Percentiles rank a stretch among this genome's conserved stretches.
These are phyloP conservation scores for Thymus quinquecostatus DNA, from an alignment of 257 asterid species.

Conservation along the genomic window DNA sequence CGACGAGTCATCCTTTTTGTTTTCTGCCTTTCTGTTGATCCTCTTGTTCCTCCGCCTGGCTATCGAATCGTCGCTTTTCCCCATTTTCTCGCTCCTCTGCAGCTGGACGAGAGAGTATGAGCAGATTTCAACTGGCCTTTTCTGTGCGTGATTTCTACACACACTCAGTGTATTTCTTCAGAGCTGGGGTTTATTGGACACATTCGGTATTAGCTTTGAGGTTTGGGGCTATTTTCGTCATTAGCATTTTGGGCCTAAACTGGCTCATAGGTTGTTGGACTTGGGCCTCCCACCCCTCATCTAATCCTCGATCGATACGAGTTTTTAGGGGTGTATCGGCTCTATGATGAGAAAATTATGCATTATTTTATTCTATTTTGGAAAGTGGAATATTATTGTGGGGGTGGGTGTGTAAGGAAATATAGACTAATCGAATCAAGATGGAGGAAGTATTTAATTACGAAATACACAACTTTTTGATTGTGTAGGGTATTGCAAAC, in stretches of 20 bases:
- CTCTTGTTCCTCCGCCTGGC: constrained; percentile 46
- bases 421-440: too few relatives aligned
- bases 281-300: constrained; percentile 5
- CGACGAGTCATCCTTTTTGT: constrained; percentile 40
- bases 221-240: constrained; percentile 28
- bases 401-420: too few relatives aligned
- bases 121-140: constrained; percentile 15
- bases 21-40: constrained; percentile 47
- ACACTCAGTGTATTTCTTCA: constrained; percentile 21
- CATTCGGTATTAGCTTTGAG: constrained; percentile 13
- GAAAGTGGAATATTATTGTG: too few relatives aligned
- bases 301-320: too few relatives aligned
- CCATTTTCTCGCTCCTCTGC: constrained; percentile 41
- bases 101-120: background rate
- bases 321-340: too few relatives aligned
- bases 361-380: too few relatives aligned
- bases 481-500: too few relatives aligned
- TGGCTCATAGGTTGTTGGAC: background rate
- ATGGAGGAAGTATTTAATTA: too few relatives aligned
- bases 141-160: constrained; percentile 25
- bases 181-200: constrained; percentile 34
- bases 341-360: too few relatives aligned
- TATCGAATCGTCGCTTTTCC: constrained; percentile 58
- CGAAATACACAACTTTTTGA: too few relatives aligned
- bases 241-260: background rate